Evolutionary conservation across 139 green algal genomes (phyloP).

Genomic region (Asterochloris sp.): DNA sequence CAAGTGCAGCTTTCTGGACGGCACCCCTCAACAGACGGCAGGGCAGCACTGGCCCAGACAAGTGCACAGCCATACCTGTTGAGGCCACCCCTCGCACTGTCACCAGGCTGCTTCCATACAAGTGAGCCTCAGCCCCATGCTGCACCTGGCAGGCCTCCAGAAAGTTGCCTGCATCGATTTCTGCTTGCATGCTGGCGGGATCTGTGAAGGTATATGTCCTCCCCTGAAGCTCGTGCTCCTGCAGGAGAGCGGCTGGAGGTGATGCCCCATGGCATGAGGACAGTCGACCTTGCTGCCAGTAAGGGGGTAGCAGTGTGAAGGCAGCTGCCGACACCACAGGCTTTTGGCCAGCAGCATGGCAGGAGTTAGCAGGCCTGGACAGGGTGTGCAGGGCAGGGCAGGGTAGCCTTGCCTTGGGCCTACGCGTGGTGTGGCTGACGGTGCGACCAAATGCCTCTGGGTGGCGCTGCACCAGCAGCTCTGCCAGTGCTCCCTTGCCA

Average conservation of each 20-base stretch:
- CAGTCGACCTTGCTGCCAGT: not conserved
- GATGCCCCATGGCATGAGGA: too few species aligned
- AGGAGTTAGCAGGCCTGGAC: too few species aligned
- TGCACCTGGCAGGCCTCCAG: slow-evolving; percentile 33
- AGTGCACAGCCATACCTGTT: slow-evolving; percentile 27
- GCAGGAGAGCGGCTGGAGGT: not conserved
- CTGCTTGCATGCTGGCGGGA: slow-evolving; percentile 12
- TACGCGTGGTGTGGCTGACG: slow-evolving; percentile 46
- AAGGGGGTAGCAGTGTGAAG: not conserved
- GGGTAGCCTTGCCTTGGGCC: not conserved
- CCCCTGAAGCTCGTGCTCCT: slow-evolving; percentile 49
- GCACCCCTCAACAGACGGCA: not conserved
- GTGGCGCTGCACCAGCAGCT: slow-evolving; percentile 44
- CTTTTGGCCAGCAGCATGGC: too few species aligned
- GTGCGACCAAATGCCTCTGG: slow-evolving; percentile 53
- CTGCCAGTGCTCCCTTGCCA: slow-evolving; percentile 43
- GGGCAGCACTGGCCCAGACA: not conserved
- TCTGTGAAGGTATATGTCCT: slow-evolving; percentile 55
- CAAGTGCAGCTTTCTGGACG: not conserved
- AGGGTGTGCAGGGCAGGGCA: not conserved
- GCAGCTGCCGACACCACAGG: not conserved
- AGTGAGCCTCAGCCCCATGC: not conserved
- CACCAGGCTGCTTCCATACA: slow-evolving; percentile 48
- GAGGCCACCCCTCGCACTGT: slow-evolving; percentile 64
- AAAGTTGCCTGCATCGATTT: slow-evolving; percentile 27